Evolutionary conservation across 805 yeast genomes (phyloP).

Genomic region (Kodamaea neixiangensis): DNA sequence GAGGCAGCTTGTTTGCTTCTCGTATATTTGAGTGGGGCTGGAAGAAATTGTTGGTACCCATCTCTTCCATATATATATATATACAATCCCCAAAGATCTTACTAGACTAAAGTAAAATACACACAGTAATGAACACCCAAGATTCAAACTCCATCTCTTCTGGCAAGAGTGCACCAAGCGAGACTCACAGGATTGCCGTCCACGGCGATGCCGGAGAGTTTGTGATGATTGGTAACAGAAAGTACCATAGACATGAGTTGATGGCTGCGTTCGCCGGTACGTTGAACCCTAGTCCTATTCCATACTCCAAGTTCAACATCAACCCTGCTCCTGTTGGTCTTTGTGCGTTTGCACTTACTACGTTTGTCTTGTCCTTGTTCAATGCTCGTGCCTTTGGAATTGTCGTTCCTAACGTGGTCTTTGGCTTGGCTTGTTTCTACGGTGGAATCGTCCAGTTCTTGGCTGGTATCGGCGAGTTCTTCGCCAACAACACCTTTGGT

Average conservation of each 20-base stretch:
- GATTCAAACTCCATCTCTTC: slow-evolving; percentile 7
- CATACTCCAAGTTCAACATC: slow-evolving; percentile 47
- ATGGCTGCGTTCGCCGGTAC: slow-evolving; percentile 65
- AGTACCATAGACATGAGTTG: slow-evolving; percentile 55
- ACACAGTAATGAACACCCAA: slow-evolving; percentile 7
- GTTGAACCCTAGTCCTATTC: slow-evolving; percentile 48
- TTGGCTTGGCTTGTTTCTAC: slow-evolving; percentile 49
- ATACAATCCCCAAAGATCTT: background rate
- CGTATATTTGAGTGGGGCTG: background rate
- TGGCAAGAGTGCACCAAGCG: slow-evolving; percentile 4
- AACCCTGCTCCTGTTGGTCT: slow-evolving; percentile 60
- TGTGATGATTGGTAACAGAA: slow-evolving; percentile 42
- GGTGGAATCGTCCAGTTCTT: slow-evolving; percentile 52
- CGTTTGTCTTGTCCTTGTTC: slow-evolving; percentile 49
- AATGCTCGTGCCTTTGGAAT: slow-evolving; percentile 51
- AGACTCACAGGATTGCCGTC: slow-evolving; percentile 10
- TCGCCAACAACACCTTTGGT: slow-evolving; percentile 57
- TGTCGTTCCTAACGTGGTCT: slow-evolving; percentile 40
- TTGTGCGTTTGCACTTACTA: slow-evolving; percentile 48
- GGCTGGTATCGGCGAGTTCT: slow-evolving; percentile 53
- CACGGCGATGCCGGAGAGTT: slow-evolving; percentile 42
- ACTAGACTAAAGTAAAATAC: background rate
- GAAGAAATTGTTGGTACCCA: background rate
- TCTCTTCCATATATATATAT: background rate
- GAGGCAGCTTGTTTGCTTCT: background rate